Evolutionary conservation across 78 protist species (phyloP), one percentile per base, ranked within the genome.

Genomic region (Paulinella micropora): DNA sequence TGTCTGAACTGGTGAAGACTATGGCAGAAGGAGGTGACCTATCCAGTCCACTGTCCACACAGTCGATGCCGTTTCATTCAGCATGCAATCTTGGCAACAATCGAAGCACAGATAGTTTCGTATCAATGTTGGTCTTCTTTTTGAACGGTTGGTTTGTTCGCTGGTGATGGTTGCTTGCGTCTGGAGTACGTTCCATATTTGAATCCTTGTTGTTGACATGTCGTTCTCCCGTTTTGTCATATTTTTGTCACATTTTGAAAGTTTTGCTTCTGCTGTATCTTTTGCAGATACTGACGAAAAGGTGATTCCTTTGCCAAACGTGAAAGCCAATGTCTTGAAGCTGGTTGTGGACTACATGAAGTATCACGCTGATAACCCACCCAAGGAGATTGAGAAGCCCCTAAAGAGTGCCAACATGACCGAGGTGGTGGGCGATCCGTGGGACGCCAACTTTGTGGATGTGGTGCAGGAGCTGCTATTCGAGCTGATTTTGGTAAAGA

Each of bases 291-390:
- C 85, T 26, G 91, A 90, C 40, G 91, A 69, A 31, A 88, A 92
- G 51, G 86, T 92, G 39, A 94, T 95, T 39, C 97, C 97, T 41
- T 83, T 95, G 39, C 96, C 97, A 86, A 95, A 95, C 89, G 97
- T 95, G 15, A 93, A 91, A 0, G 86, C 92, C 0, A 31, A 79
- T 32, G 94, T 95, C 37, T 92, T 95, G 36, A 87, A 87, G 36
- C 15, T 28, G n/a, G 88, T 86, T 9, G 28, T 86, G 34, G 69
- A 3, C 32, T 35, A 39, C 92, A 83, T 73, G 40, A 84, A 92
- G 77, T 79, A 92, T 38, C 93, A 92, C 90, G 1, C 37, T 4
- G 85, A 90, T 73, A 90, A 79, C 85, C 86, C 73, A 0, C 39
- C 89, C 3, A 89, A 89, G 2, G 87, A 89, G 32, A 90, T 92